A percentile compares a stretch with the other conserved stretches of the same genome.
phyloP scores from a whole-genome alignment of 2,329 filamentous ascomycete genomes.

The Trichoderma asperellum region DNA sequence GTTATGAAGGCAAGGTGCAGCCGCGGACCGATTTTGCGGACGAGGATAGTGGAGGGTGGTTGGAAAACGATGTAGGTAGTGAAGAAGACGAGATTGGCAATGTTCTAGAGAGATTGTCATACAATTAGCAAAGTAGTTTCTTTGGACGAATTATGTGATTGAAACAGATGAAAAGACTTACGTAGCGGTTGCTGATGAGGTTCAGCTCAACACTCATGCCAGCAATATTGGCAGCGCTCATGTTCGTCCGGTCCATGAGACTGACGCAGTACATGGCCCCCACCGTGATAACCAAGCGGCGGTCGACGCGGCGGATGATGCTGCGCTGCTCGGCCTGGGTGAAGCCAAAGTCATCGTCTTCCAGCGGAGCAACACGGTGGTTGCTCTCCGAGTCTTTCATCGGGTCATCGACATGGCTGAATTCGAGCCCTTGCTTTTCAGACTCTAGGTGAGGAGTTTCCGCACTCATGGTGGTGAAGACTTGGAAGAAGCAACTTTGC shows the following conservation, averaged over 20 bases:
- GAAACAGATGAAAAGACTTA: conserved; percentile 35
- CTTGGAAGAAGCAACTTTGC: no score
- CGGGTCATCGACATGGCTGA: conserved; percentile 35
- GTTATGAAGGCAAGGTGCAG: conserved; percentile 59
- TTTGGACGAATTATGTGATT: not conserved
- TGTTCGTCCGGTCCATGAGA: conserved; percentile 79
- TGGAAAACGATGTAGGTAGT: conserved; percentile 73
- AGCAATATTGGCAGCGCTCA: conserved; percentile 73
- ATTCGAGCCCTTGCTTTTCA: conserved; percentile 36
- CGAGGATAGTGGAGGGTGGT: conserved; percentile 69
- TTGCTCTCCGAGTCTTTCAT: conserved; percentile 35
- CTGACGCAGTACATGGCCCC: conserved; percentile 74
- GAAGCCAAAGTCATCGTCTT: conserved; percentile 51
- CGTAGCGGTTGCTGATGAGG: conserved; percentile 52
- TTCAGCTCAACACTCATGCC: conserved; percentile 58
- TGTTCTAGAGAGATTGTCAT: conserved; percentile 47
- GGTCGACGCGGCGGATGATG: conserved; percentile 72
- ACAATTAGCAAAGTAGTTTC: not conserved
- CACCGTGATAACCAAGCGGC: conserved; percentile 63
- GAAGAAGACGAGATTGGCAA: conserved; percentile 75
- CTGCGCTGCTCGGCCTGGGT: conserved; percentile 64
- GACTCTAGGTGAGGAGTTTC: conserved; percentile 28
- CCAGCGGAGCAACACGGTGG: conserved; percentile 53
- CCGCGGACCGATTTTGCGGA: conserved; percentile 68
- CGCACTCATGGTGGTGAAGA: conserved; percentile 35